Evolutionary conservation across 164 flowering plant genomes (phyloP).

Genomic region (Annona cherimola): DNA sequence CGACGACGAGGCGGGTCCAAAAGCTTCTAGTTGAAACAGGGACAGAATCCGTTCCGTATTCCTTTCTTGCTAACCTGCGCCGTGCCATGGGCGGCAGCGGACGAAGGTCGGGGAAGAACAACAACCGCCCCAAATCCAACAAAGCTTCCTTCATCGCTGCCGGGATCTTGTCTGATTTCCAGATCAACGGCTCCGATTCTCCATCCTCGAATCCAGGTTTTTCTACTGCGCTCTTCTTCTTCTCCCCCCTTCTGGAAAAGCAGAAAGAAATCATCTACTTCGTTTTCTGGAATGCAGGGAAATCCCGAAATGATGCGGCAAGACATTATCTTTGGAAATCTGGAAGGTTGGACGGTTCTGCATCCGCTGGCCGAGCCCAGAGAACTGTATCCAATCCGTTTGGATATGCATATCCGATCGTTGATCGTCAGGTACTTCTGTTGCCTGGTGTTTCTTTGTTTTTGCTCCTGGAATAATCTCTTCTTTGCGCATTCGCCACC

Average conservation of each 20-base stretch:
- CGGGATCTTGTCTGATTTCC: conserved; percentile 53
- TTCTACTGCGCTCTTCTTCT: not conserved
- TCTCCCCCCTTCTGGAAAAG: not conserved
- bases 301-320: conserved; percentile 11
- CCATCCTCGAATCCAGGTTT: not conserved
- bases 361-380: conserved; percentile 15
- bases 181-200: conserved; percentile 9
- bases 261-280: not conserved
- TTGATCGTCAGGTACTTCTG: conserved; percentile 28
- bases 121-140: not conserved
- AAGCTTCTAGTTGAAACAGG: not conserved
- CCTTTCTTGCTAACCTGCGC: not conserved
- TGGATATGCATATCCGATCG: conserved; percentile 31
- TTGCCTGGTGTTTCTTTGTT: not conserved
- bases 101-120: conserved; percentile 17
- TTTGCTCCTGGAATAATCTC: not conserved
- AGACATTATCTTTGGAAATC: conserved; percentile 24
- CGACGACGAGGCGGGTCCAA: not conserved
- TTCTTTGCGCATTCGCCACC: not conserved
- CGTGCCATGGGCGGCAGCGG: conserved; percentile 32
- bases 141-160: conserved; percentile 49
- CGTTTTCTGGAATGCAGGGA: conserved; percentile 26
- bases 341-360: conserved; percentile 13
- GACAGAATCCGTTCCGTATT: not conserved
- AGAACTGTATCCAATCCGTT: conserved; percentile 18